phyloP scores from a whole-genome alignment of 2,329 filamentous ascomycete genomes.

The Hirsutella minnesotensis region DNA sequence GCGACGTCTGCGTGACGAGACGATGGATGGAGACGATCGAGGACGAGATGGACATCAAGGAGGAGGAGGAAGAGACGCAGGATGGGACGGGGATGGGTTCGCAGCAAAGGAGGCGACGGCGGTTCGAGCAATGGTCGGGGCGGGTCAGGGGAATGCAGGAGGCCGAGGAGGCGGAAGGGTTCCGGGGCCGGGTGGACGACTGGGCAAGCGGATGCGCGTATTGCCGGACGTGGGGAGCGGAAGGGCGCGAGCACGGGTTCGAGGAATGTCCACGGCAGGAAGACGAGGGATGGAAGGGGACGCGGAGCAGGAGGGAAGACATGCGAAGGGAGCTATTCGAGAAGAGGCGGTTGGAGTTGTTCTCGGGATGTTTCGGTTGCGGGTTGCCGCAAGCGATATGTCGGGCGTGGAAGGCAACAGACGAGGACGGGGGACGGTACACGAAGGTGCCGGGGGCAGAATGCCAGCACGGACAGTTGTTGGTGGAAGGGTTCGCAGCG shows the following conservation, averaged over 20 bases:
- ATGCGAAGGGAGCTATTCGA: neutral
- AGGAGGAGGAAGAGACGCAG: neutral
- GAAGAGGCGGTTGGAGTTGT: neutral
- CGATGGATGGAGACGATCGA: no score
- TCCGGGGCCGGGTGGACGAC: neutral
- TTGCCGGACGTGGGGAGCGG: neutral
- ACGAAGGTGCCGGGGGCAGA: neutral
- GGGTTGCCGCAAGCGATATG: no score
- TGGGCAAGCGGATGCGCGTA: neutral
- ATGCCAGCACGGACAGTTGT: neutral
- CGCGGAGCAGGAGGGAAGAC: neutral
- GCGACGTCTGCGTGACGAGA: constrained; percentile 1
- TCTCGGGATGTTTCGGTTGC: neutral
- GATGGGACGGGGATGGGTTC: neutral
- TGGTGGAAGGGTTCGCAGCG: neutral
- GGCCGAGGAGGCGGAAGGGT: neutral
- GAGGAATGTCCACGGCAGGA: neutral
- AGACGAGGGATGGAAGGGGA: neutral
- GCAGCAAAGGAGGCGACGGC: neutral
- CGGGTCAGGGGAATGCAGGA: no score
- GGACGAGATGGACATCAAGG: neutral
- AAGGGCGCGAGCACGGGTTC: neutral
- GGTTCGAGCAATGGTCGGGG: no score
- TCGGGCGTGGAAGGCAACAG: neutral
- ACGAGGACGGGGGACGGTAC: neutral